These are phyloP conservation scores for Sporothrix brunneoviolacea DNA, from an alignment of 2,329 filamentous ascomycete species.

Conservation along the genomic window DNA sequence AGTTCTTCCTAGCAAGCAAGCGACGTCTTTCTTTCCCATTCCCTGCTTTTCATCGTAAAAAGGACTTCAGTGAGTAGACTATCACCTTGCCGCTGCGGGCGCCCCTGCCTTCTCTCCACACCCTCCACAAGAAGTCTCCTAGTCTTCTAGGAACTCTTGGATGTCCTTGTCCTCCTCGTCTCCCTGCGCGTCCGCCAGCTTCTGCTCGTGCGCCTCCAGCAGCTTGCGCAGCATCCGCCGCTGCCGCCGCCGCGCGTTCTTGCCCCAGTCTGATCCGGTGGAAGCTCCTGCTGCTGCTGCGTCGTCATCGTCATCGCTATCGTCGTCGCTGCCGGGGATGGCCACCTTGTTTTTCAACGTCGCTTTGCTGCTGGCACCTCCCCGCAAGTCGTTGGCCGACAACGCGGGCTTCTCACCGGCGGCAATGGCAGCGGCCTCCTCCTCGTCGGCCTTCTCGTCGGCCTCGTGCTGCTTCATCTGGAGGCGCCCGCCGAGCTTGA, in stretches of 20 bases:
- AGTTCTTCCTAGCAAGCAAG: no score
- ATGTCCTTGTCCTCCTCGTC: slow-evolving; percentile 70
- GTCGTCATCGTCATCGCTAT: slow-evolving; percentile 35
- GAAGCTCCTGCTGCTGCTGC: slow-evolving; percentile 27
- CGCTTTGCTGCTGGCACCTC: slow-evolving; percentile 35
- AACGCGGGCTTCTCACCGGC: slow-evolving; percentile 41
- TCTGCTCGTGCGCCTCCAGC: slow-evolving; percentile 56
- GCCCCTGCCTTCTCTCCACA: no score
- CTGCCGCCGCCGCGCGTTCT: slow-evolving; percentile 63
- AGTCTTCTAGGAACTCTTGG: slow-evolving; percentile 60
- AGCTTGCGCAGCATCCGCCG: slow-evolving; percentile 59
- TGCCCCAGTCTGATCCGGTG: slow-evolving; percentile 54
- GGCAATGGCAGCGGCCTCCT: slow-evolving; percentile 32
- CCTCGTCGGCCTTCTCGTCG: slow-evolving; percentile 44
- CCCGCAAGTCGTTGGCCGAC: slow-evolving; percentile 54
- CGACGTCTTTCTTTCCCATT: no score
- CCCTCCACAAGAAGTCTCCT: slow-evolving; percentile 7
- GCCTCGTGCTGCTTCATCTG: slow-evolving; percentile 60
- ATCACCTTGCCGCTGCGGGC: no score
- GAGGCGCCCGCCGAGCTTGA: slow-evolving; percentile 57
- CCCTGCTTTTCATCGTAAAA: no score
- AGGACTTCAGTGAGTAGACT: no score
- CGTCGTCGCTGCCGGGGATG: slow-evolving; percentile 11
- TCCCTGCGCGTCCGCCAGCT: slow-evolving; percentile 47
- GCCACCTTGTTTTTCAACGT: slow-evolving; percentile 32